Evolutionary conservation across 2,329 filamentous ascomycete species (phyloP), one percentile per base, ranked within the genome.

Genomic region (Trichoderma semiorbis): DNA sequence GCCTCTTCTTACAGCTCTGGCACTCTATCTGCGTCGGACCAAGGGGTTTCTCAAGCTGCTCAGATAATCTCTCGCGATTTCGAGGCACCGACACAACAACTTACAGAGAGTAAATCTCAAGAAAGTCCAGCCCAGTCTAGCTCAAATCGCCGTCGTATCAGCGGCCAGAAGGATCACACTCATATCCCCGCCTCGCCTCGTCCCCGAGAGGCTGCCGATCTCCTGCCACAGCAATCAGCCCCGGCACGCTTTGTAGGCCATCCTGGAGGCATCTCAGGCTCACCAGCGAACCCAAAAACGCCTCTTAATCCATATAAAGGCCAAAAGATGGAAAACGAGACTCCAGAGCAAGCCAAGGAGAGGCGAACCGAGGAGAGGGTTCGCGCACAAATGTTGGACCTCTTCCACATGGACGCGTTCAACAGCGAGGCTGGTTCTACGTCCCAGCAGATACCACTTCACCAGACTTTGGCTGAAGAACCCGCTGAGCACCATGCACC

Each of bases 31-130:
- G 64, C 57, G 14, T 60, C 43, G 21, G 71, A 70, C 3, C 43
- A 36, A 21, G 61, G 72, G 39, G 75, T 74, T 60, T 77, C 75
- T 53, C 79, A 78, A 72, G 79, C 77, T 69, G 77, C 78, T 53
- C 80, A 80, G 62, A 60, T 77, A n/a, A 50, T 77, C 18, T 62
- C 58, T 34, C 73, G 30, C 24, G 71, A 64, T 18, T 76, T 76
- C 11, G 70, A 75, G 11, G 69, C 71, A 21, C 73, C 69, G 32
- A 57, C 70, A 7, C 72, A 72, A 34, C 72, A 69, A 18, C 71
- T 75, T 21, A 71, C 57, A 26, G 69, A 72, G 8, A 76, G 74
- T 21, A 71, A 75, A 63, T 43, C 66, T 26, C 70, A 72, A 10
- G 71, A 67, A 18, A 69, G 62, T n/a, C 5, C 55, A 14, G 53